Base-by-base conservation (phyloP, 441 rosid genomes). In the Macaranga tanarius region DNA sequence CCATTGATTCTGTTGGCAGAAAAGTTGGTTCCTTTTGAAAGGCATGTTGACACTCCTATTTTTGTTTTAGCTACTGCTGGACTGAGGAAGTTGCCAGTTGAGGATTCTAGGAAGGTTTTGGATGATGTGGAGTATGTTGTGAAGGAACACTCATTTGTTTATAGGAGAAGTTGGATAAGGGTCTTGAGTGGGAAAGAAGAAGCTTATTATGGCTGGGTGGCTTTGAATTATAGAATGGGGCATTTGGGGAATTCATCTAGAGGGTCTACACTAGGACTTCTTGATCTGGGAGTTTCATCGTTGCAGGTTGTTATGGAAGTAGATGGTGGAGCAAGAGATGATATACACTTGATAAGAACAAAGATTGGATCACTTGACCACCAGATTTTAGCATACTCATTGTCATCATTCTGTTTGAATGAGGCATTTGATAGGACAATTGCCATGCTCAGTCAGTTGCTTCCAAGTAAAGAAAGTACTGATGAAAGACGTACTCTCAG, bases 121-220 rank as follows among this genome's bases (percentile, higher is more conserved):
- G 79, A 81, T 34, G 82, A 84, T 71, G 81, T 83, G 25, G 84
- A 77, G 79, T 63, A 68, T 74, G 84, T 87, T 67, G 57, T 83
- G 17, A 82, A 78, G 77, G 84, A 77, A 13, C 83, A 74, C 56
- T 42, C 78, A 4, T 86, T 89, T 80, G 28, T 77, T 62, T 65
- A 75, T 57, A 73, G 50, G 76, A 84, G 71, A 72, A 77, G 76
- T 56, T 82, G 86, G 85, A 79, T 87, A 63, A 79, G 86, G 74
- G 80, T 86, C 57, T 78, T 89, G 86, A 80, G 82, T 50, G 90
- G 91, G 76, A 80, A 80, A 73, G 89, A 89, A 51, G 91, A 89
- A 80, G 91, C 89, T 19, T 89, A 84, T 66, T 87, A 83, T 75
- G 89, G 88, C 20, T 89, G 91, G 93, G 82, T 84, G 75, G 87